Base-by-base conservation (phyloP, 768 basidiomycete genomes). In the Chalciporus piperatus region DNA sequence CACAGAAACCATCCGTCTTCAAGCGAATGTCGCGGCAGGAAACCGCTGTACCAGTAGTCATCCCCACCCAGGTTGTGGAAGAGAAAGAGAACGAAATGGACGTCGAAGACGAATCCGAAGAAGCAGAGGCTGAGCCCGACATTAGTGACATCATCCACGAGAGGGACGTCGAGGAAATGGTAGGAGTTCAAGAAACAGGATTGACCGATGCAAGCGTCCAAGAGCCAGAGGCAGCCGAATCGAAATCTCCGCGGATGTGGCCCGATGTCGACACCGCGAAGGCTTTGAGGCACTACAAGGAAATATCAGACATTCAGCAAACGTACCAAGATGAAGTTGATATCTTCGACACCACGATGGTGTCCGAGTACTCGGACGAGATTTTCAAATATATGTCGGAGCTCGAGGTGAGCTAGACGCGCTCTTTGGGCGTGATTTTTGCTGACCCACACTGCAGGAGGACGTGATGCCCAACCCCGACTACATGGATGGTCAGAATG, bases 301-400 rank as follows among this genome's bases (percentile, higher is more conserved):
- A 90, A 64, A 72, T 98, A 25, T 74, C 83, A 17, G 75, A 78
- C 23, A 74, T 99, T 52, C 83, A 84, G 47, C 67, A 67, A 43
- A 70, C 69, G 33, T 86, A 83, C 67, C 80, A 87, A 35, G 85
- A 85, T 50, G 87, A 96, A 55, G 70, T 82, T 38, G 89, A 91
- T 46, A 73, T 81, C 33, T 78, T 84, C 68, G 76, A 83, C 47
- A 87, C 89, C 39, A 90, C 91, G 1, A 96, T 99, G 95, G 96
- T 97, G 38, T 92, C 95, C 16, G 97, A 99, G 70, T 99, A 99
- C 65, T 80, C 93, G n/a, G 93, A 98, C 13, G 96, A 99, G 51
- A 98, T 99, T 68, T 98, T 98, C 65, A 78, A 83, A 57, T 98
- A 98, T 70, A 99, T 99, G 97, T 76, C 76, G 55, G 84, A 91